Evolutionary conservation across 2,329 filamentous ascomycete species (phyloP), one percentile per base, ranked within the genome.

Genomic region (Pseudofabraea citricarpa): DNA sequence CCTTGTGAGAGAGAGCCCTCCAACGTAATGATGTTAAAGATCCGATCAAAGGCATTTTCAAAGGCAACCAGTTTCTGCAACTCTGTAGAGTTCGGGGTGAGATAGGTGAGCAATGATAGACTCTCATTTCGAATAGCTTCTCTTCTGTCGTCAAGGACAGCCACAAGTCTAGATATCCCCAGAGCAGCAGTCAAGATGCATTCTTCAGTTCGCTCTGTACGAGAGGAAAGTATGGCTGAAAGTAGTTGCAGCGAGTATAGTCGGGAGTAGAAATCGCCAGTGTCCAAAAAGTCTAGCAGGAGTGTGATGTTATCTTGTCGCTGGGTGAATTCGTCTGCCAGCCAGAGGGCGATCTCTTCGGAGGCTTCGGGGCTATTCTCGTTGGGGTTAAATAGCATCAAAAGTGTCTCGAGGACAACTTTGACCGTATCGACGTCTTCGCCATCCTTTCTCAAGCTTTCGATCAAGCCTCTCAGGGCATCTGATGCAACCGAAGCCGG

Each of bases 261-360:
- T 19, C 91, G 84, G 18, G 89, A 87, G 65, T 94, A 95, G 59
- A 95, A 95, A 57, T 96, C 90, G 53, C 74, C 75, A 12, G 84
- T 81, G 53, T 96, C 91, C 52, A 98, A 76, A 44, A 98, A 86
- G 61, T 93, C 86, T 48, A 98, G 79, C 19, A 98, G 77, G 13
- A 93, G 73, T 2, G 88, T 91, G 49, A 96, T 91, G 64, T 98
- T 97, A 68, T 97, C 91, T 78, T 96, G 90, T 50, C 88, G 83
- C 73, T 95, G 90, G 24, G 93, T 96, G 63, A 98, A 98, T 65
- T 97, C 91, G 67, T 98, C 93, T 42, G 93, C 93, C 46, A 98
- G 75, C 90, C 93, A 98, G 21, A 97, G 72, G 15, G 86, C 86
- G 56, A 98, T 94, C 66, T 98, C 93, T 52, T 97, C 91, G 12